These are phyloP conservation scores for Rhizopogon vesiculosus DNA, from an alignment of 768 basidiomycete species.

Conservation along the genomic window DNA sequence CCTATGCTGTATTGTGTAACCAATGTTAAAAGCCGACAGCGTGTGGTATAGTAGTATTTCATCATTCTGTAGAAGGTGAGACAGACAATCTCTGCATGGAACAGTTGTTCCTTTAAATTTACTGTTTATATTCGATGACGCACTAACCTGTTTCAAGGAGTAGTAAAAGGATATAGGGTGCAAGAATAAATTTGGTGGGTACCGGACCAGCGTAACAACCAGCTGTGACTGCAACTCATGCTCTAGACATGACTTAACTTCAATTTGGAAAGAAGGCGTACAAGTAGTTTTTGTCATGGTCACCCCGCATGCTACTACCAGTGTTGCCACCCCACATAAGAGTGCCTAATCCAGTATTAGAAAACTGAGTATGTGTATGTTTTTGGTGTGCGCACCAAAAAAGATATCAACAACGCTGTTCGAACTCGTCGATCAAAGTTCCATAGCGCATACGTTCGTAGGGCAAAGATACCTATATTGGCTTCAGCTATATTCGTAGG, in stretches of 20 bases:
- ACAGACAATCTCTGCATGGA: background rate
- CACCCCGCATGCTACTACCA: background rate
- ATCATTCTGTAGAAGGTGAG: background rate
- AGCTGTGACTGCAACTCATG: background rate
- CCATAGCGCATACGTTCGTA: background rate
- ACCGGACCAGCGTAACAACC: background rate
- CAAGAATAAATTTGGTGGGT: background rate
- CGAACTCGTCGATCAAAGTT: background rate
- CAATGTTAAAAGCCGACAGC: background rate
- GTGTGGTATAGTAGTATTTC: background rate
- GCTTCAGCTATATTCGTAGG: background rate
- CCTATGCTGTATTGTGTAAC: background rate
- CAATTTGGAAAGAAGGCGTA: background rate
- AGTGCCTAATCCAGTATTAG: background rate
- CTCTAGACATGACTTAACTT: background rate
- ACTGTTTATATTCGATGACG: background rate
- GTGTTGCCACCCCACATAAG: background rate
- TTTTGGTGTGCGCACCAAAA: background rate
- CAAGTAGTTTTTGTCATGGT: background rate
- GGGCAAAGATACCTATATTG: background rate
- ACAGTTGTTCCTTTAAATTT: background rate
- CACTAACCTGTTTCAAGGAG: background rate
- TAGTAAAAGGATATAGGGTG: background rate
- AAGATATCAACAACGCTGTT: background rate
- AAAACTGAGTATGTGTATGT: background rate